phyloP scores from a whole-genome alignment of 139 green algal species.

The Pedinophyceae sp. region DNA sequence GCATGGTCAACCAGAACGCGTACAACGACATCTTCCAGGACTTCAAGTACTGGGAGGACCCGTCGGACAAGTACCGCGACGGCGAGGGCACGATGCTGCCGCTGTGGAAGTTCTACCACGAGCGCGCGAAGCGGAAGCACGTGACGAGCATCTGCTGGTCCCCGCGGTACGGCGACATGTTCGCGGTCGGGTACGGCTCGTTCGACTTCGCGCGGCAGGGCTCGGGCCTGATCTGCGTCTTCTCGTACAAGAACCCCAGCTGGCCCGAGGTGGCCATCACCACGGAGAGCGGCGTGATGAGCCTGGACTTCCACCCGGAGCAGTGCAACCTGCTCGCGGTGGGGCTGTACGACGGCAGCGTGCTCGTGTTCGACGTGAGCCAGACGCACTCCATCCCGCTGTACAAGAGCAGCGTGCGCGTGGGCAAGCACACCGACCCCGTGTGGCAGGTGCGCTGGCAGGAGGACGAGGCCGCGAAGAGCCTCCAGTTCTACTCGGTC shows the following conservation, averaged over 20 bases:
- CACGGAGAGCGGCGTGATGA: conserved; percentile 68
- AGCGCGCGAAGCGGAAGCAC: conserved; percentile 20
- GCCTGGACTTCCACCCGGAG: conserved; percentile 72
- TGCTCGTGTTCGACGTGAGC: conserved; percentile 55
- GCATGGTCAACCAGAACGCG: conserved; percentile 82
- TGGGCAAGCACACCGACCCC: conserved; percentile 68
- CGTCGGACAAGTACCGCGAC: conserved; percentile 33
- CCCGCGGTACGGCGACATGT: conserved; percentile 48
- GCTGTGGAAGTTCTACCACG: conserved; percentile 68
- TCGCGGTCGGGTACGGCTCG: conserved; percentile 74
- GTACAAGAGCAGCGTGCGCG: conserved; percentile 26
- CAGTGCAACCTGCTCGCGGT: conserved; percentile 64
- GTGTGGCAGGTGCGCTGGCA: conserved; percentile 74
- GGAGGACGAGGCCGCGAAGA: conserved; percentile 28
- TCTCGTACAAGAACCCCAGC: conserved; percentile 69
- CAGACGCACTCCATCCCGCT: conserved; percentile 25
- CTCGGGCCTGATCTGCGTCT: conserved; percentile 60
- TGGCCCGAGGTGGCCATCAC: conserved; percentile 57
- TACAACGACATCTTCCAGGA: conserved; percentile 70
- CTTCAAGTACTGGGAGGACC: conserved; percentile 94
- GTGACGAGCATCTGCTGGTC: conserved; percentile 70
- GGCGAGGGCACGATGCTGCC: conserved; percentile 77
- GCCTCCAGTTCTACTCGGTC: conserved; percentile 40
- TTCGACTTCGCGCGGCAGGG: conserved; percentile 69
- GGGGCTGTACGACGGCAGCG: conserved; percentile 69